phyloP scores from a whole-genome alignment of 2,329 filamentous ascomycete genomes.

The Fusarium citri region DNA sequence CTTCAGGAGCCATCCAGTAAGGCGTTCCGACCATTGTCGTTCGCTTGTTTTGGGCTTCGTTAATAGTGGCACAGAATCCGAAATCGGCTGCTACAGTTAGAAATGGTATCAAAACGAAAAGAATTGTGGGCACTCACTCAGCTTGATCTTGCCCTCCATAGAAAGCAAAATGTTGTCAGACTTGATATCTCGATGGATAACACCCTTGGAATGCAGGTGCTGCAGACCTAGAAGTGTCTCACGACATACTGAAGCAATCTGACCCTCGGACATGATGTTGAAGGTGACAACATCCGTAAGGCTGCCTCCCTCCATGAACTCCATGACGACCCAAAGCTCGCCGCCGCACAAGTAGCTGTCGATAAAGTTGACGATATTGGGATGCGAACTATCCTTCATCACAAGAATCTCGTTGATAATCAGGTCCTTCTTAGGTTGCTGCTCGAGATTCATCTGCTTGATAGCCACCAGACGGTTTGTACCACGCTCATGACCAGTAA shows the following conservation, averaged over 20 bases:
- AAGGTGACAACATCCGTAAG: conserved; percentile 98
- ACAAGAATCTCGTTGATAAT: conserved; percentile 99
- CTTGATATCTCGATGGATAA: conserved; percentile 99
- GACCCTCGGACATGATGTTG: conserved; percentile 98
- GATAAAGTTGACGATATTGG: conserved; percentile 99
- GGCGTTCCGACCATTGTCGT: conserved; percentile 99
- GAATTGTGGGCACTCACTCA: conserved; percentile 74
- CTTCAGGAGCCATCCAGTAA: conserved; percentile 99
- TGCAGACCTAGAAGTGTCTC: conserved; percentile 93
- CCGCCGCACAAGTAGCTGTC: conserved; percentile 92
- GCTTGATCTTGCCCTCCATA: conserved; percentile 94
- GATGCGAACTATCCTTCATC: conserved; percentile 98
- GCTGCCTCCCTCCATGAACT: conserved; percentile 99
- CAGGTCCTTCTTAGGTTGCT: conserved; percentile 98
- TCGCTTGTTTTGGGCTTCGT: conserved; percentile 95
- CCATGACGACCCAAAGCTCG: conserved; percentile 99
- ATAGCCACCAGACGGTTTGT: conserved; percentile 93
- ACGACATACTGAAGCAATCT: conserved; percentile 94
- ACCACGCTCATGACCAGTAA: conserved; percentile 85
- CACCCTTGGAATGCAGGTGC: conserved; percentile 95
- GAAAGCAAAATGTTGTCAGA: conserved; percentile 97
- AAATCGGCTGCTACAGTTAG: conserved; percentile 82
- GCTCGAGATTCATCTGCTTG: conserved; percentile 99
- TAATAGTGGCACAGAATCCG: conserved; percentile 98
- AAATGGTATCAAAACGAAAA: conserved; percentile 40